Evolutionary conservation across 495 filamentous ascomycete species (phyloP), one percentile per base, ranked within the genome.

Genomic region (Neurospora tetraspora): DNA sequence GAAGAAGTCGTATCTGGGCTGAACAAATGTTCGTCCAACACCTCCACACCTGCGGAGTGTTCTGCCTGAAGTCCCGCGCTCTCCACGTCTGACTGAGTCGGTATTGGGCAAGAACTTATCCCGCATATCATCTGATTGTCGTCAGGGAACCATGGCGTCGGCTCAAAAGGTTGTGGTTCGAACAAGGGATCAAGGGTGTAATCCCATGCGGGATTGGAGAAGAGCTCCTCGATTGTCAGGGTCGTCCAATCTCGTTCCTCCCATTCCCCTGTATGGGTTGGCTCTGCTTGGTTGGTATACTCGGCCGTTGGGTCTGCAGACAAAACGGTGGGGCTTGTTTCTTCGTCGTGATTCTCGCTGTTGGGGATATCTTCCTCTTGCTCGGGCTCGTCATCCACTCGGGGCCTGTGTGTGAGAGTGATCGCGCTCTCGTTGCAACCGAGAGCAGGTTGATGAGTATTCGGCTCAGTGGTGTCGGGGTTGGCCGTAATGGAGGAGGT

Each of bases 341-440:
- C 47, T 14, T 2, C 47, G 1, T 59, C 20, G 20, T 27, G 23
- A 1, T 5, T 7, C 2, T 14, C 47, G 0, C 0, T 14, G 5
- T 27, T 0, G 10, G 20, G 20, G 2, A 0, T 0, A 31, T 59
- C 11, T 14, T 6, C 2, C 23, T 53, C 5, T 0, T 11, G 11
- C 11, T 23, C 45, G 11, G 45, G 11, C 5, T 6, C 10, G 23
- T 14, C 11, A 59, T 1, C 47, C 0, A 3, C 9, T 59, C 1
- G 11, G 47, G 2, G 2, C 5, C 2, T 6, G 20, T 0, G 5
- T 14, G 47, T 2, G 0, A 59, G 5, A 14, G 23, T 6, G 5
- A 0, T 18, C 27, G 34, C 6, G 6, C 1, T 34, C 14, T 36
- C 53, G 14, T 65, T 14, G 23, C 14, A 10, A 36, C 0, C 3